phyloP scores from a whole-genome alignment of 306 rosid species.

The Pterocarpus macrocarpus region DNA sequence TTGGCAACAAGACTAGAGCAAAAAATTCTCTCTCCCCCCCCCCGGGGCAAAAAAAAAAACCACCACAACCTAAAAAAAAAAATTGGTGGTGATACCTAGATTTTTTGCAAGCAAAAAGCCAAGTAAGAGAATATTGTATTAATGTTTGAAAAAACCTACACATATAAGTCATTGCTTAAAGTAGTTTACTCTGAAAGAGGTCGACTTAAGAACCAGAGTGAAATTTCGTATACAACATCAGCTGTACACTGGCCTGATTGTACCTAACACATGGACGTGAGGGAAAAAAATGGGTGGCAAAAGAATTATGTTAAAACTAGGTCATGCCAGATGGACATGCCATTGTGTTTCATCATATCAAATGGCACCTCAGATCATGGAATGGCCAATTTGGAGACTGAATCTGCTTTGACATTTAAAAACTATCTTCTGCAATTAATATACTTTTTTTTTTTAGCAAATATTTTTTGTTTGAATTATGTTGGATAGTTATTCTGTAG shows the following conservation, averaged over 20 bases:
- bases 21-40: not conserved
- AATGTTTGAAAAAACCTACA: not conserved
- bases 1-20: not conserved
- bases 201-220: not conserved
- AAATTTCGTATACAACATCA: not conserved
- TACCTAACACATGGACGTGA: not conserved
- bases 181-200: not conserved
- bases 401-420: not conserved
- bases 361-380: not conserved
- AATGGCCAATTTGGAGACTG: conserved; percentile 14
- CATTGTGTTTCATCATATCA: conserved; percentile 14
- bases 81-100: not conserved
- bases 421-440: not conserved
- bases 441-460: not conserved
- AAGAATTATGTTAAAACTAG: conserved; percentile 15
- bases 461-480: conserved; percentile 16
- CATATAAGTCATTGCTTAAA: not conserved
- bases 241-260: not conserved
- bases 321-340: not conserved
- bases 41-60: too few relatives aligned
- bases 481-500: not conserved
- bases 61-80: too few relatives aligned
- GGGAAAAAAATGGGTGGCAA: conserved; percentile 3
- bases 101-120: not conserved
- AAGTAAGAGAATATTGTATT: not conserved